These are phyloP conservation scores for Agrocybe pediades DNA, from an alignment of 768 basidiomycete species.

Conservation along the genomic window DNA sequence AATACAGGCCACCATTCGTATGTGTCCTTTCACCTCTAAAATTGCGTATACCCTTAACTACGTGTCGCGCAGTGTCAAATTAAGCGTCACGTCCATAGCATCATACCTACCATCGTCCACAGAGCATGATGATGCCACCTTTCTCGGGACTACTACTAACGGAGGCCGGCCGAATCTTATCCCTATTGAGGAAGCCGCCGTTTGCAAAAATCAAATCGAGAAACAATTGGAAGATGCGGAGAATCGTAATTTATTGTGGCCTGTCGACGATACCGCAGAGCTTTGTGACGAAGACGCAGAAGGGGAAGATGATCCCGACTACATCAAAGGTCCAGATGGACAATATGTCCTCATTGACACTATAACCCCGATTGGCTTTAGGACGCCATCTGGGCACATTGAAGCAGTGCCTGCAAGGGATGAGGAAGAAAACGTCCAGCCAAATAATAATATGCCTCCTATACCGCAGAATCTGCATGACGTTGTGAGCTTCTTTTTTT, in stretches of 20 bases:
- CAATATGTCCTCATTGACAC: conserved; percentile 27
- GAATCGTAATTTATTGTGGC: conserved; percentile 67
- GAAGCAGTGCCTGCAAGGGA: conserved; percentile 37
- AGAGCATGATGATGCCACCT: conserved; percentile 58
- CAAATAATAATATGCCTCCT: conserved; percentile 49
- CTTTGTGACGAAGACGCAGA: conserved; percentile 49
- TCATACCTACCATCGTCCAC: conserved; percentile 67
- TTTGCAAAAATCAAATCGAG: conserved; percentile 56
- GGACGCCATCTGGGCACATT: conserved; percentile 57
- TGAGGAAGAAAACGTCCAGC: conserved; percentile 44
- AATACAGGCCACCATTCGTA: conserved; percentile 78
- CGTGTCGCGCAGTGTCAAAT: conserved; percentile 58
- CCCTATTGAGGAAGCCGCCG: conserved; percentile 57
- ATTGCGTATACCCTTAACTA: neutral
- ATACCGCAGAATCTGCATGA: conserved; percentile 58
- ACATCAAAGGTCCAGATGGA: conserved; percentile 36
- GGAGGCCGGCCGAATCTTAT: conserved; percentile 41
- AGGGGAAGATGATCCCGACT: conserved; percentile 60
- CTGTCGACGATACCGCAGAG: conserved; percentile 52
- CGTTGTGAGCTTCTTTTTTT: conserved; percentile 41
- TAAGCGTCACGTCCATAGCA: conserved; percentile 74
- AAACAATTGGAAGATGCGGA: conserved; percentile 64
- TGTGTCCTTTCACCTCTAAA: conserved; percentile 12
- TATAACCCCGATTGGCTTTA: conserved; percentile 55
- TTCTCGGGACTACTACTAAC: conserved; percentile 48